A percentile compares a stretch with the other conserved stretches of the same genome.
Evolutionary conservation across 306 rosid species (phyloP).

Genomic region (Gleditsia sinensis): DNA sequence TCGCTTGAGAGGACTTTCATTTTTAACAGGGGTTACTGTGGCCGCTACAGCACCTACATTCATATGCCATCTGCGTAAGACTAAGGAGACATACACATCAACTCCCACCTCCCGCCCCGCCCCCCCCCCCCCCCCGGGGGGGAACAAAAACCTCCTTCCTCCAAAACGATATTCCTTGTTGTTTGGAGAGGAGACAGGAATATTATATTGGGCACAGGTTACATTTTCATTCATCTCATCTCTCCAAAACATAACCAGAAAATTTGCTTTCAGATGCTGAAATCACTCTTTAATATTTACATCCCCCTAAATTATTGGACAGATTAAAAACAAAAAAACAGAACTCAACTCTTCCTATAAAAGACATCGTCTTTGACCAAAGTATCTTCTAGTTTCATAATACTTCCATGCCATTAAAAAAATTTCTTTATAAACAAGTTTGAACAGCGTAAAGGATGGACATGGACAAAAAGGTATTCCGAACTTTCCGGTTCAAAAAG

Average conservation of each 20-base stretch:
- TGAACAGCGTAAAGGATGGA: not conserved
- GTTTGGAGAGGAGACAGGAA: not conserved
- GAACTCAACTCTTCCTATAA: not conserved
- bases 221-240: conserved; percentile 3
- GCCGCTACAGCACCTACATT: conserved; percentile 53
- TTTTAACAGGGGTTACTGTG: conserved; percentile 46
- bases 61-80: conserved; percentile 8
- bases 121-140: not conserved
- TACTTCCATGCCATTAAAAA: not conserved
- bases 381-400: not conserved
- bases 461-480: not conserved
- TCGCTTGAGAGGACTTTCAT: conserved; percentile 43
- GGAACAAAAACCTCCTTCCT: not conserved
- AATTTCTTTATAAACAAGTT: not conserved
- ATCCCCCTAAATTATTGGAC: not conserved
- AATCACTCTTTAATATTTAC: not conserved
- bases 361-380: not conserved
- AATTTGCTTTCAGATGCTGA: not conserved
- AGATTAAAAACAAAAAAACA: not conserved
- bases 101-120: not conserved
- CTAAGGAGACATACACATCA: not conserved
- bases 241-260: conserved; percentile 7
- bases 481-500: too few species aligned
- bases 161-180: not conserved
- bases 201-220: not conserved